Evolutionary conservation across 1,284 basidiomycete species (phyloP), one percentile per base, ranked within the genome.

Genomic region (Tilletia setariae): DNA sequence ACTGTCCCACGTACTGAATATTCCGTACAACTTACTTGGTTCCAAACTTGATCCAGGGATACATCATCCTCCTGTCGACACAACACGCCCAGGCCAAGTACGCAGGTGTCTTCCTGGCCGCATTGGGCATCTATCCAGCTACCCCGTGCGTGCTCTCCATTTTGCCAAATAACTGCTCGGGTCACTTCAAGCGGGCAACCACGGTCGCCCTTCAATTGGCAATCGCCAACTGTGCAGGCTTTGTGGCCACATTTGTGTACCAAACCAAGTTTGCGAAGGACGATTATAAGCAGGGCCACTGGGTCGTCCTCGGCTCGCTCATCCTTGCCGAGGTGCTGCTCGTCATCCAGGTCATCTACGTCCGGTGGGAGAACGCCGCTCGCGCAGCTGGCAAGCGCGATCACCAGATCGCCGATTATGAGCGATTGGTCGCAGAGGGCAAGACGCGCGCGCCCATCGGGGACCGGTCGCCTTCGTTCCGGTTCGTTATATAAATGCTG

Each of bases 241-340:
- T 83, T 64, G 76, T 79, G 2, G 82, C 81, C 3, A 76, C 81
- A 4, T 82, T 80, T 62, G 75, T 81, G 35, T 83, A 83, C 70
- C 72, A 72, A 59, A 63, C 72, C 0, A 62, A 72, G 11, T 71
- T 77, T 68, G 74, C 74, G 3, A 61, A 61, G 56, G 80, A 80
- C 2, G 68, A 70, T 13, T 82, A 78, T 69, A 53, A 73, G 3
- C 68, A 74, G 44, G 75, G 76, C 16, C 82, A 83, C 67, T 78
- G 79, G 23, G 76, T 83, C 63, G 74, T 81, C 62, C 68, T 83
- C 65, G 82, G 73, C 6, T 68, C 78, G 40, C 67, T 83, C 19
- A 66, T 71, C 61, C 74, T 72, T 16, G 76, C 76, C 32, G 82
- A 81, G 81, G 30, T 77, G 16, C 69, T 77, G 8, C 72, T 82